phyloP scores from a whole-genome alignment of 768 basidiomycete species.

The Suillus tomentosus region DNA sequence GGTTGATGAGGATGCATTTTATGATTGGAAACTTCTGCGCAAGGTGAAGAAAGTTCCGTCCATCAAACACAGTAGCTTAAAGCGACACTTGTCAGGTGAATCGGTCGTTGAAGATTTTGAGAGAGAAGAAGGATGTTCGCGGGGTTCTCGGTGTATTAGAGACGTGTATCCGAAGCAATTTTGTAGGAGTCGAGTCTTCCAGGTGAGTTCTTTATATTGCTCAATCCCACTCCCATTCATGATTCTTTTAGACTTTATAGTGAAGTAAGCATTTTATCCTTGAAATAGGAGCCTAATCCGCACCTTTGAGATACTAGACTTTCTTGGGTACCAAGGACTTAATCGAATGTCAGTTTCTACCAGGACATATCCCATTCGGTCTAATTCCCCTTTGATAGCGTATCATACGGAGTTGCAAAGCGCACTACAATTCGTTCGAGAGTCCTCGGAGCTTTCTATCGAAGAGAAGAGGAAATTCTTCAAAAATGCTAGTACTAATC shows the following conservation, averaged over 20 bases:
- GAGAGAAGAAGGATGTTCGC: constrained; percentile 79
- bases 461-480: constrained; percentile 95
- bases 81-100: constrained; percentile 54
- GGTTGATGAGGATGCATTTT: constrained; percentile 84
- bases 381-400: constrained; percentile 44
- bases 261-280: constrained; percentile 51
- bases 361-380: neutral
- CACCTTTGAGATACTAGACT: constrained; percentile 52
- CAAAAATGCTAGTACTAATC: constrained; percentile 83
- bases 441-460: constrained; percentile 67
- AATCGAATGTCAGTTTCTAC: constrained; percentile 67
- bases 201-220: constrained; percentile 44
- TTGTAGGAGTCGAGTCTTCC: constrained; percentile 88
- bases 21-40: constrained; percentile 86
- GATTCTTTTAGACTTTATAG: constrained; percentile 73
- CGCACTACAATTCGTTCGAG: constrained; percentile 75
- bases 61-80: neutral
- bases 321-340: constrained; percentile 89
- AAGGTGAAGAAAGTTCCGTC: constrained; percentile 47
- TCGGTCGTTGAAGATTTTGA: constrained; percentile 66
- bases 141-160: constrained; percentile 90
- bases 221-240: constrained; percentile 6
- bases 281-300: constrained; percentile 17
- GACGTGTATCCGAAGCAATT: constrained; percentile 88
- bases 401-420: constrained; percentile 80